Conservation (phyloP, 257 asterid species). For the Przewalskia tangutica region DNA sequence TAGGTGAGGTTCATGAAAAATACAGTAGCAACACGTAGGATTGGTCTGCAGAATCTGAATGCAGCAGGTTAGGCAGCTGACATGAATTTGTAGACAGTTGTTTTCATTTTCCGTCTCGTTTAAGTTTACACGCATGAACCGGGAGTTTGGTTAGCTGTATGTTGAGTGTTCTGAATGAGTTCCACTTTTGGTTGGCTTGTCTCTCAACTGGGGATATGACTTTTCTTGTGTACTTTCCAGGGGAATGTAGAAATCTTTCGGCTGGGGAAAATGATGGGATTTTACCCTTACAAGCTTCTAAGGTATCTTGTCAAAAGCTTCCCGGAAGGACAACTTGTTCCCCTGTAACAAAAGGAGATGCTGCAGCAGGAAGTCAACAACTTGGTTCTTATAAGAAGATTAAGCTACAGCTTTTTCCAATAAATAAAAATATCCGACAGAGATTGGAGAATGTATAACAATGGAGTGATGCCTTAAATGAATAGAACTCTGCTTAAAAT, state of each 20-base stretch:
- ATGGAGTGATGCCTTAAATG: not conserved
- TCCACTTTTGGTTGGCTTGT: not conserved
- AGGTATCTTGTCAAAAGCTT: slow-evolving; percentile 2
- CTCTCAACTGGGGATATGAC: not conserved
- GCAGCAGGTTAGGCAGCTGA: slow-evolving; percentile 13
- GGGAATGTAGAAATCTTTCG: not conserved
- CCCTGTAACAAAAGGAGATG: slow-evolving; percentile 15
- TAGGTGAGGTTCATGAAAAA: slow-evolving; percentile 8
- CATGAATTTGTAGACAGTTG: not conserved
- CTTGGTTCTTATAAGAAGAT: slow-evolving; percentile 46
- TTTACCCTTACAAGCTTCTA: not conserved
- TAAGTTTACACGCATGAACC: not conserved
- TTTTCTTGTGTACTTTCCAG: not conserved
- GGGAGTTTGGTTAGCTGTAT: not conserved
- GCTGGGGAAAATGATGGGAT: not conserved
- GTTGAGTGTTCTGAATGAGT: not conserved
- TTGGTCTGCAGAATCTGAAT: slow-evolving; percentile 3
- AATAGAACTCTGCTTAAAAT: not conserved
- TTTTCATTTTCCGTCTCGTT: not conserved
- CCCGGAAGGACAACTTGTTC: slow-evolving; percentile 5
- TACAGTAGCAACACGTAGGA: slow-evolving; percentile 2
- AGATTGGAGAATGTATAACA: slow-evolving; percentile 59
- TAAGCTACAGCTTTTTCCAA: slow-evolving; percentile 81
- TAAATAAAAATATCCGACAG: slow-evolving; percentile 39
- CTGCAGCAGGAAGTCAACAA: slow-evolving; percentile 24